Conservation (phyloP, 2,329 filamentous ascomycete genomes). For the Colletotrichum lini region DNA sequence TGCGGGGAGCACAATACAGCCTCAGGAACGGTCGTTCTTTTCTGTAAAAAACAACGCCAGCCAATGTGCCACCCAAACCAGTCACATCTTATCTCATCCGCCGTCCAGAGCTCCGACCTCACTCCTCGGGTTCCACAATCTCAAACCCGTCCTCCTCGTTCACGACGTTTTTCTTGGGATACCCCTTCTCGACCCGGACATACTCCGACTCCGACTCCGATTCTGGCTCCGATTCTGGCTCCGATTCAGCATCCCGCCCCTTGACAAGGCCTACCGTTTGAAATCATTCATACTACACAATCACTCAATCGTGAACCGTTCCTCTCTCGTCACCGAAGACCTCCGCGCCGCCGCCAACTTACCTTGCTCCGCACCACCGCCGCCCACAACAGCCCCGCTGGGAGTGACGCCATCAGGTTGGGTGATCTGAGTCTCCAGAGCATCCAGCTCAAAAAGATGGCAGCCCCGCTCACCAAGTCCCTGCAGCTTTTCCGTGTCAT, state of each 20-base stretch:
- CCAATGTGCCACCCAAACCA: too few species aligned
- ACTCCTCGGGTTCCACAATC: background rate
- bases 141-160: slow-evolving; percentile 9
- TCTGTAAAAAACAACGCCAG: background rate
- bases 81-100: background rate
- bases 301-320: background rate
- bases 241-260: background rate
- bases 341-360: background rate
- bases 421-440: background rate
- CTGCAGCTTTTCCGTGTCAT: background rate
- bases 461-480: background rate
- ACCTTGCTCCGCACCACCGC: slow-evolving; percentile 3
- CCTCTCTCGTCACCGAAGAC: background rate
- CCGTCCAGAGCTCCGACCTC: background rate
- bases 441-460: background rate
- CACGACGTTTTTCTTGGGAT: background rate
- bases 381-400: background rate
- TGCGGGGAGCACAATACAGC: background rate
- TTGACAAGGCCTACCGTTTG: background rate
- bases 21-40: background rate
- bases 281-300: background rate
- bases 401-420: background rate
- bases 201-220: background rate
- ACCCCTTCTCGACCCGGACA: background rate
- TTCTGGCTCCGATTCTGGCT: background rate